These are phyloP conservation scores for Monascus purpureus DNA, from an alignment of 495 filamentous ascomycete genomes.

Conservation along the genomic window DNA sequence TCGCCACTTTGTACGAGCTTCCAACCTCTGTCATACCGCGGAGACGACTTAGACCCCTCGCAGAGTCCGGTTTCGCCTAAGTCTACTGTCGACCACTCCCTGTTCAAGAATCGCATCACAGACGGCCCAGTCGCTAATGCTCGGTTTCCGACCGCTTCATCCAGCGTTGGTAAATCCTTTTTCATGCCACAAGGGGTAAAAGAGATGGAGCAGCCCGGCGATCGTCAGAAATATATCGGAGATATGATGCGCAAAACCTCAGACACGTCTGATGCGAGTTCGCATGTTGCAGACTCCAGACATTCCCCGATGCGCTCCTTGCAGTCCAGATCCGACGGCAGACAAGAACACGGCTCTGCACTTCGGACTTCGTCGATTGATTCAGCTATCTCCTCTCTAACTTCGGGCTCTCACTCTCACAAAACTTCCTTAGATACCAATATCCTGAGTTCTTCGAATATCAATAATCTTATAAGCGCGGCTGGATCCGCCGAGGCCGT, in stretches of 20 bases:
- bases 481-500: slow-evolving; percentile 85
- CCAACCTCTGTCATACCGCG: slow-evolving; percentile 11
- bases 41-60: slow-evolving; percentile 13
- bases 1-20: slow-evolving; percentile 24
- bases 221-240: slow-evolving; percentile 8
- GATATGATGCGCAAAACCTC: slow-evolving; percentile 9
- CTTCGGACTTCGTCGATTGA: slow-evolving; percentile 89
- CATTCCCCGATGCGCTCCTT: slow-evolving; percentile 18
- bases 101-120: slow-evolving; percentile 11
- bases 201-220: slow-evolving; percentile 2
- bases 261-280: too few relatives aligned
- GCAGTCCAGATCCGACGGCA: slow-evolving; percentile 18
- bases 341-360: slow-evolving; percentile 29
- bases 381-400: slow-evolving; percentile 79
- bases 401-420: slow-evolving; percentile 49
- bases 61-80: slow-evolving; percentile 18
- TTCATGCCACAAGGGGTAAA: slow-evolving; percentile 8
- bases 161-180: slow-evolving; percentile 8
- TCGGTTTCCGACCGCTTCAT: slow-evolving; percentile 17
- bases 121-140: slow-evolving; percentile 19
- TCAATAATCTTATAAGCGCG: slow-evolving; percentile 58
- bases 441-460: slow-evolving; percentile 40
- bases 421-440: slow-evolving; percentile 48
- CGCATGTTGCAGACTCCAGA: slow-evolving; percentile 15
- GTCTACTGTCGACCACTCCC: slow-evolving; percentile 13